Base-by-base conservation (phyloP, 345 rosid genomes). In the Acer negundo region DNA sequence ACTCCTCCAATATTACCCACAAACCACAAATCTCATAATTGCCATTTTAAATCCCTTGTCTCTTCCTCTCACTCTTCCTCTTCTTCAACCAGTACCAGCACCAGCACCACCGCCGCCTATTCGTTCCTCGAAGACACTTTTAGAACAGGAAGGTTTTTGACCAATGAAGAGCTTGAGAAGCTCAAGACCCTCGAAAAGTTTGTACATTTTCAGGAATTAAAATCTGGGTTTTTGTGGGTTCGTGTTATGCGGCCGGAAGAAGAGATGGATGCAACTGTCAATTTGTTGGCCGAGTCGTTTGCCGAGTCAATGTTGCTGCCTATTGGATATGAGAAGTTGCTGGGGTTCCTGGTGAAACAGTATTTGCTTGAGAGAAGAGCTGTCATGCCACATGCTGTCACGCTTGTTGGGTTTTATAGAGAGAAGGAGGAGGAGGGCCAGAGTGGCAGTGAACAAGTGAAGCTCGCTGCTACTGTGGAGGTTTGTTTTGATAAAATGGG, bases 401-500 rank as follows among this genome's bases (percentile, higher is more conserved):
- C 96, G 0, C 91, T 95, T 47, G 74, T 93, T 72, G 97, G 93
- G 49, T 92, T 89, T 82, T 93, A 73, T 58, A 85, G 79, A 83
- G 86, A 71, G 40, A 86, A 75, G 69, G 77, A 46, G 40, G 87
- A 78, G 74, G 76, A 3, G 13, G 58, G 51, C 49, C 49, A 46
- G 49, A 46, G 49, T 28, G 84, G 69, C 26, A 81, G 69, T 22
- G 84, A 78, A 67, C 90, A 79, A 35, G 86, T 70, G 40, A 91
- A 70, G 73, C 77, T 95, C 82, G 98, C 94, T 7, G 98, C 98
- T 24, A 95, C 99, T 0, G 96, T 93, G n/a, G 98, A 95, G 88
- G 92, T 92, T 81, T 87, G 85, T 79, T 91, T 95, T 70, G 90
- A 92, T 58, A 82, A 84, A 81, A 90, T 85, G 62, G 99, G 97